Evolutionary conservation across 192 early-diverging fungal species (phyloP), one percentile per base, ranked within the genome.

Genomic region (Oehlia diaphana): DNA sequence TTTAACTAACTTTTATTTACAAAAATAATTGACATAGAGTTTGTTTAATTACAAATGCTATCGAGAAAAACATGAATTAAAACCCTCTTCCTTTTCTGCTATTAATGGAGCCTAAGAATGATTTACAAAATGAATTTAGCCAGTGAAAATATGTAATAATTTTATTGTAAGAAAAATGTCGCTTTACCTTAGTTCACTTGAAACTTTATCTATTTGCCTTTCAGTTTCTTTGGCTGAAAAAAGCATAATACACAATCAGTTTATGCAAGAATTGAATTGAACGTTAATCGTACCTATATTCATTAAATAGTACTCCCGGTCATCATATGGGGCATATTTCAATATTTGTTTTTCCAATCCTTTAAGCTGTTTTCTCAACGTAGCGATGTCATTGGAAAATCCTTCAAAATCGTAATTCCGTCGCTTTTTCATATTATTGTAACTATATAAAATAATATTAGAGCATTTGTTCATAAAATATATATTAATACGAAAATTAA

Each of bases 341-440:
- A 91, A 80, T 42, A 91, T 88, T 9, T 77, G 82, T 65, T 85
- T 86, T 79, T 91, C 90, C 37, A 91, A 83, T 69, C 26, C 37
- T 58, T 83, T 86, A 37, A 92, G 77, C 76, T 91, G 86, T 61
- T 86, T 84, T 26, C 91, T 83, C 44, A 92, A 75, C 26, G 64
- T 74, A 3, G 85, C 31, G 68, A 92, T 92, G 76, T 92, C 91
- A 80, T 88, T 90, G 0, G 91, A 91, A 80, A 92, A 92, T 10
- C 90, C 91, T 77, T 92, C 91, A 74, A 92, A 90, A 79, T 92
- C 91, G 67, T 82, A 87, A 80, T 92, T 86, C 10, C 91, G 83
- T 9, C 91, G 84, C 6, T 84, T 85, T 70, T 87, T 85, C 50
- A 92, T 74, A 0, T 86, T 28, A 26, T 76, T 73, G 78, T 92